Conservation (phyloP, 345 rosid species). For the Ailanthus altissimus region DNA sequence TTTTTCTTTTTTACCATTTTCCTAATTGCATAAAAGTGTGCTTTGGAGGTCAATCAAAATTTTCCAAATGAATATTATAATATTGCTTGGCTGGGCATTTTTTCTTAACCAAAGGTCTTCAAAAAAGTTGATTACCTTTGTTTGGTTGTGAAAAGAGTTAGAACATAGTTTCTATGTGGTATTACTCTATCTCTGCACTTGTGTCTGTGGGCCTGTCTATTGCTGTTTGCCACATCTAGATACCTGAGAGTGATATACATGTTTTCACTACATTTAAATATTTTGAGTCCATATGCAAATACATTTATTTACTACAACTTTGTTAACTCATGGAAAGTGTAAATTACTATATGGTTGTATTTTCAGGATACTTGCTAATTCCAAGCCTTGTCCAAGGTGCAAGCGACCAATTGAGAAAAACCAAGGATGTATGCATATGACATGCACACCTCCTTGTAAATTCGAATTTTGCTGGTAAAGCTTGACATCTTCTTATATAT, state of each 20-base stretch:
- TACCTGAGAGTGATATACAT: background rate
- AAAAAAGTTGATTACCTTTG: background rate
- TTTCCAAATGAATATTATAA: no score
- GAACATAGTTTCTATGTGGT: background rate
- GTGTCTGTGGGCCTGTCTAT: background rate
- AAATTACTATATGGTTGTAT: constrained; percentile 10
- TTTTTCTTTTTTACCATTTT: no score
- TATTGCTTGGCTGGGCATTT: background rate
- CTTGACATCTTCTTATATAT: background rate
- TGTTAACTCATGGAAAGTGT: background rate
- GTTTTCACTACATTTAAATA: background rate
- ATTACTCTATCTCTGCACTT: background rate
- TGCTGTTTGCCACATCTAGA: background rate
- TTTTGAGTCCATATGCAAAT: background rate
- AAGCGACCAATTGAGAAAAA: constrained; percentile 82
- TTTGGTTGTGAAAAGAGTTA: background rate
- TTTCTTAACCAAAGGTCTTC: background rate
- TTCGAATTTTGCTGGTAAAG: constrained; percentile 81
- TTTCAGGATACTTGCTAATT: constrained; percentile 73
- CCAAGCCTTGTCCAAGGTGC: constrained; percentile 83
- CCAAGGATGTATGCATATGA: constrained; percentile 92
- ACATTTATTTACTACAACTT: background rate
- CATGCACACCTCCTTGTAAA: constrained; percentile 87
- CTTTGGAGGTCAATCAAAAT: no score
- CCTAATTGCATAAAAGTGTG: no score